Percentiles rank a stretch among this genome's conserved stretches.
Evolutionary conservation across 176 grass and related monocot genomes (phyloP).

Genomic region (Cenchrus purpureus): DNA sequence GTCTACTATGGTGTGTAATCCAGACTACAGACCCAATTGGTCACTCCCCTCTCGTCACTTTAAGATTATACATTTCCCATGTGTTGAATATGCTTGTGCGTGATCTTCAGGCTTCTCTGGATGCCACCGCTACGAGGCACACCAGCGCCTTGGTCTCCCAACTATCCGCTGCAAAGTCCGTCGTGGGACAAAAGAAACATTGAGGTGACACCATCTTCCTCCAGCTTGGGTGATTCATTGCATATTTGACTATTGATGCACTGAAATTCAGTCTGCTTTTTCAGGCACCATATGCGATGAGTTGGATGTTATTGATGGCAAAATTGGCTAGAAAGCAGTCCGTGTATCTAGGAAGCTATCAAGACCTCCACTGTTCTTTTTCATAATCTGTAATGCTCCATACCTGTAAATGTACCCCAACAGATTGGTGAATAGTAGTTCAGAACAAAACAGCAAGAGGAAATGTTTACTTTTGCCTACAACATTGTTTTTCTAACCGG

Average conservation of each 20-base stretch:
- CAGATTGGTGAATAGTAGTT: not conserved
- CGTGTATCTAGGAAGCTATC: constrained; percentile 5
- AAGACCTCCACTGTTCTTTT: not conserved
- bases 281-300: constrained; percentile 87
- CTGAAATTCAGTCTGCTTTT: constrained; percentile 19
- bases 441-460: not conserved
- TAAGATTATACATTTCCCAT: not conserved
- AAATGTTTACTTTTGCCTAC: not conserved
- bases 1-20: constrained; percentile 75
- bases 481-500: not conserved
- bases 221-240: not conserved
- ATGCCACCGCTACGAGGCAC: constrained; percentile 93
- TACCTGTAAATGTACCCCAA: constrained; percentile 37
- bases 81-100: constrained; percentile 6
- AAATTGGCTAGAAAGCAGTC: constrained; percentile 11
- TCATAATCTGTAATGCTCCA: constrained; percentile 29
- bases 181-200: constrained; percentile 87
- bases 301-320: not conserved
- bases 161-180: constrained; percentile 93
- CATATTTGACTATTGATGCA: not conserved
- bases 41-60: constrained; percentile 14
- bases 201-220: constrained; percentile 55
- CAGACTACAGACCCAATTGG: not conserved
- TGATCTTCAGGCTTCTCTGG: constrained; percentile 84
- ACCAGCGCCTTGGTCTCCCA: constrained; percentile 82